Evolutionary conservation across 1,284 basidiomycete genomes (phyloP).

Genomic region (Psilocybe mexicana): DNA sequence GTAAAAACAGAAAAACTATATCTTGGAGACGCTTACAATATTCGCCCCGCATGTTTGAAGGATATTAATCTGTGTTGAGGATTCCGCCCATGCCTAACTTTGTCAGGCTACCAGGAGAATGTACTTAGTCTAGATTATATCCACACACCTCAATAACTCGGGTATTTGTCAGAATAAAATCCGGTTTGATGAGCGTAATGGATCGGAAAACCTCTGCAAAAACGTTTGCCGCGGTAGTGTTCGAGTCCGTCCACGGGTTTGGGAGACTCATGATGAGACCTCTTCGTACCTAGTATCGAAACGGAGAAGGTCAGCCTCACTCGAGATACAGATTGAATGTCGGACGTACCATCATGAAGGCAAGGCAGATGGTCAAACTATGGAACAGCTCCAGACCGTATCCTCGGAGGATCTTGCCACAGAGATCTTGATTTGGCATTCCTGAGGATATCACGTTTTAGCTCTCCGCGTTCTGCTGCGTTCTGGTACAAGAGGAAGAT

Average conservation of each 20-base stretch:
- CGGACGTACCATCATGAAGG: slow-evolving; percentile 1
- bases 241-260: background rate
- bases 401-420: background rate
- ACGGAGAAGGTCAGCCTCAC: too few species aligned
- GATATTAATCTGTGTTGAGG: background rate
- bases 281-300: background rate
- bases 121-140: too few species aligned
- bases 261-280: slow-evolving; percentile 2
- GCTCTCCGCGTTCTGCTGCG: background rate
- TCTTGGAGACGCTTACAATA: background rate
- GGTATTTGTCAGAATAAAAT: background rate
- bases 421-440: background rate
- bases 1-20: background rate
- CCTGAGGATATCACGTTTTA: background rate
- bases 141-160: too few species aligned
- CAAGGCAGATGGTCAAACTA: background rate
- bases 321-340: background rate
- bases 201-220: background rate
- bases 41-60: background rate
- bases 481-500: background rate
- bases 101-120: too few species aligned
- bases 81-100: too few species aligned
- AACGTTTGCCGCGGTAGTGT: background rate
- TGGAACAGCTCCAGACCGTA: slow-evolving; percentile 8
- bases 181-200: background rate